These are phyloP conservation scores for Theobroma grandiflorum DNA, from an alignment of 441 rosid genomes.

Conservation along the genomic window DNA sequence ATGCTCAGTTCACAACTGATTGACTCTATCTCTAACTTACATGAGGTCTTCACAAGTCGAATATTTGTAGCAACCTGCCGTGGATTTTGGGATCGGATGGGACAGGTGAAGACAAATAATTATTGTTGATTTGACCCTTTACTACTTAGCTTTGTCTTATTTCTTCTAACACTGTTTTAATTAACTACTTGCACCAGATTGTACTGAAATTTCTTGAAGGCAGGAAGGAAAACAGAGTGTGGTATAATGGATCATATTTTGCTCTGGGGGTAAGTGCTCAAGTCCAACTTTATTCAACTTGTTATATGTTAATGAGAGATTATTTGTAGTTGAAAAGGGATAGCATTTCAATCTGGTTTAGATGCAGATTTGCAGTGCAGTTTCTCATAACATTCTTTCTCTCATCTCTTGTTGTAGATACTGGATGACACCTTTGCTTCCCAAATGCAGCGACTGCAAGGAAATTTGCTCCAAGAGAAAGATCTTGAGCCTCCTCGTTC, in stretches of 20 bases:
- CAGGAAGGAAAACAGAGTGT: constrained; percentile 89
- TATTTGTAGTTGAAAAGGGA: neutral
- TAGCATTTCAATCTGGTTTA: neutral
- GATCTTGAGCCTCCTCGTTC: constrained; percentile 94
- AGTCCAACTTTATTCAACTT: neutral
- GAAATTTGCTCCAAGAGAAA: constrained; percentile 86
- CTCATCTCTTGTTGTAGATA: constrained; percentile 50
- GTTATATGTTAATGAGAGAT: neutral
- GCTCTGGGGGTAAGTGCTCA: constrained; percentile 82
- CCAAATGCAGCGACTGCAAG: constrained; percentile 85
- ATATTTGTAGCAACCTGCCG: constrained; percentile 88
- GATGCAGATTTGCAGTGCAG: neutral
- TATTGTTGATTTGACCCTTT: neutral
- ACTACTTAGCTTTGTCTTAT: neutral
- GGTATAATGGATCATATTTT: constrained; percentile 93
- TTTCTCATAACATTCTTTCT: constrained; percentile 8
- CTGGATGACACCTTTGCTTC: constrained; percentile 94
- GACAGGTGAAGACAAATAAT: constrained; percentile 60
- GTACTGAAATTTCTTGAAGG: constrained; percentile 95
- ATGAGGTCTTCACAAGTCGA: constrained; percentile 75
- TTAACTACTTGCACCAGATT: constrained; percentile 43
- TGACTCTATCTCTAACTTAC: constrained; percentile 81
- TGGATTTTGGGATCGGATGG: constrained; percentile 97
- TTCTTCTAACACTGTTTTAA: constrained; percentile 22
- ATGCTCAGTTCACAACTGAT: constrained; percentile 68